Evolutionary conservation across 2,329 filamentous ascomycete species (phyloP), one percentile per base, ranked within the genome.

Genomic region (Phialophora tarda): DNA sequence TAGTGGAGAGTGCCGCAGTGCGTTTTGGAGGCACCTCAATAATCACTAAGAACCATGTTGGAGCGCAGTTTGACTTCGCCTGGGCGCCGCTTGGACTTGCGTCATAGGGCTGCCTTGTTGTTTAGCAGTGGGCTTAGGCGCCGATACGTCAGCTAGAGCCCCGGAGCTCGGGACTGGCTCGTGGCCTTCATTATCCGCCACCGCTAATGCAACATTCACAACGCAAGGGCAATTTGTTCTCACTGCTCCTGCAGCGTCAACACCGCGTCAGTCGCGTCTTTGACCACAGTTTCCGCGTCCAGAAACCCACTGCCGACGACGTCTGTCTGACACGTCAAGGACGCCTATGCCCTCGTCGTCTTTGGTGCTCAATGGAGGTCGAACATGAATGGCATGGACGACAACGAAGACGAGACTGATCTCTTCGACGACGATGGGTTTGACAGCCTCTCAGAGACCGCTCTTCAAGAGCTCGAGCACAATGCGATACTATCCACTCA

Each of bases 331-430:
- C 26, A 34, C 51, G 41, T 54, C n/a, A 38, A 47, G 10, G 4
- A 24, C 8, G 11, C 38, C 50, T 44, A 21, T 34, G 7, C n/a
- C 38, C 51, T 28, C 34, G 17, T 34, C 30, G 44, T 41, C 32
- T 47, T 54, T 38, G 56, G 28, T 67, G 48, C 32, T 62, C 60
- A 24, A 72, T 71, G 69, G 69, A 68, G 69, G 64, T 65, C 62
- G 63, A 65, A 57, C 32, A 71, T 72, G 69, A 71, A 75, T 78
- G 79, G 78, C 74, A 82, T 82, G 81, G 81, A 81, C 76, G 75
- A 74, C 69, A 77, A 78, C 73, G 78, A 77, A 74, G 80, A 81
- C 73, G 79, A 82, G 74, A 80, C 81, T 65, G 78, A 78, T 72
- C 82, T 82, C 74, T 73, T 69, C 57, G 71, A 72, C 62, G 82